These are phyloP conservation scores for Eragrostis curvula DNA, from an alignment of 176 grass and related monocot genomes.

Conservation along the genomic window DNA sequence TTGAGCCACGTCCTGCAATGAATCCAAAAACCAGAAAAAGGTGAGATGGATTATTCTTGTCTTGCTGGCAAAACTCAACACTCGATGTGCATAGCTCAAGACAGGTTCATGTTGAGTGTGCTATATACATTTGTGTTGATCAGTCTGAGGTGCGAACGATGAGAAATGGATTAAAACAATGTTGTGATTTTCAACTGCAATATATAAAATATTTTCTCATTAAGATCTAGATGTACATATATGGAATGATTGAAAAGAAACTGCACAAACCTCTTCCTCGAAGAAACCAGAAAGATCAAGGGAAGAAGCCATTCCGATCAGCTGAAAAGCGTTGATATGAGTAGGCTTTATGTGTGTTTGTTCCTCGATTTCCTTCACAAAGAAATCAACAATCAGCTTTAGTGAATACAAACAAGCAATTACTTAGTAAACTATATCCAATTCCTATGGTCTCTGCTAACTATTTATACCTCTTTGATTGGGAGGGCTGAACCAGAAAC, in stretches of 20 bases:
- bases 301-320: slow-evolving; percentile 87
- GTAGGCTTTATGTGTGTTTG: slow-evolving; percentile 43
- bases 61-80: not conserved
- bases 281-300: slow-evolving; percentile 93
- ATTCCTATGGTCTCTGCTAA: not conserved
- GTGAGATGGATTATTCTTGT: slow-evolving; percentile 7
- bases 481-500: slow-evolving; percentile 35
- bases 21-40: slow-evolving; percentile 11
- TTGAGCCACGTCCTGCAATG: slow-evolving; percentile 67
- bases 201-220: not conserved
- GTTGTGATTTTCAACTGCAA: not conserved
- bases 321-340: slow-evolving; percentile 84
- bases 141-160: not conserved
- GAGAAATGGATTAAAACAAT: not conserved
- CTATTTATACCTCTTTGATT: slow-evolving; percentile 62
- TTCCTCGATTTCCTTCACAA: slow-evolving; percentile 56
- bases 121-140: not conserved
- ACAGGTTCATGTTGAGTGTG: slow-evolving; percentile 1
- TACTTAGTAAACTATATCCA: not conserved
- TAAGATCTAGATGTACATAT: not conserved
- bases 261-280: slow-evolving; percentile 75
- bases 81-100: slow-evolving; percentile 16
- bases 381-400: slow-evolving; percentile 40
- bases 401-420: slow-evolving; percentile 6
- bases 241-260: slow-evolving; percentile 7